A percentile compares a stretch with the other conserved stretches of the same genome.
Conservation (phyloP, 1,139 yeast genomes). For the Suhomyces maxii region DNA sequence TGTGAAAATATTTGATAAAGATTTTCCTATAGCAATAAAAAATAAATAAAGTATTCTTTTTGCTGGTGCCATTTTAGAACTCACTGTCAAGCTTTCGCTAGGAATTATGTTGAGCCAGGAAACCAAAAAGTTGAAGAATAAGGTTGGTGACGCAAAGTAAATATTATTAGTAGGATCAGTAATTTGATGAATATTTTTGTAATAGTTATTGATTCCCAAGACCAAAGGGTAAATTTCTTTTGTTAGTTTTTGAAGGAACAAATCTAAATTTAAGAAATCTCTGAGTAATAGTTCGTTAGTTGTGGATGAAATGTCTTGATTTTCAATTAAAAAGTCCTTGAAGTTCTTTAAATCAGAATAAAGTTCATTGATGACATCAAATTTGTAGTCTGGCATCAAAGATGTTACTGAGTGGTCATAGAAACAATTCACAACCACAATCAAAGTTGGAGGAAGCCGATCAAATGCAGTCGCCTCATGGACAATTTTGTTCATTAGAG, state of each 20-base stretch:
- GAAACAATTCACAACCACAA: constrained; percentile 26
- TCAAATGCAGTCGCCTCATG: constrained; percentile 20
- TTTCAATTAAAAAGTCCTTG: constrained; percentile 21
- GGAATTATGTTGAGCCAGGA: constrained; percentile 41
- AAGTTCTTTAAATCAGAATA: constrained; percentile 24
- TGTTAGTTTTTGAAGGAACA: constrained; percentile 29
- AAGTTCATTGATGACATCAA: constrained; percentile 30
- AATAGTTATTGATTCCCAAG: constrained; percentile 24
- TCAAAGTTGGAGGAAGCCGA: constrained; percentile 29
- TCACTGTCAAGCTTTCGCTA: constrained; percentile 32
- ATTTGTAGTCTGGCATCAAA: constrained; percentile 37
- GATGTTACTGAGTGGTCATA: constrained; percentile 28
- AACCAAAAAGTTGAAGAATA: constrained; percentile 33
- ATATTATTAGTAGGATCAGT: constrained; percentile 18
- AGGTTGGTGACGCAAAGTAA: constrained; percentile 24
- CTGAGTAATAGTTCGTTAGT: constrained; percentile 13
- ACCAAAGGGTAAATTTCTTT: constrained; percentile 31
- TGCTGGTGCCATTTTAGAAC: constrained; percentile 29
- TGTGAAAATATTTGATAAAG: constrained; percentile 34
- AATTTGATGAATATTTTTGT: constrained; percentile 17
- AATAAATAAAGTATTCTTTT: constrained; percentile 37
- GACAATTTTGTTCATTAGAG: constrained; percentile 31
- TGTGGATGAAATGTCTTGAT: constrained; percentile 11
- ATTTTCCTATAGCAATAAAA: constrained; percentile 36
- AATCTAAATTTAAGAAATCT: constrained; percentile 27